These are phyloP conservation scores for Teratosphaeriaceae sp. DNA, from an alignment of 2,329 filamentous ascomycete species.

Conservation along the genomic window DNA sequence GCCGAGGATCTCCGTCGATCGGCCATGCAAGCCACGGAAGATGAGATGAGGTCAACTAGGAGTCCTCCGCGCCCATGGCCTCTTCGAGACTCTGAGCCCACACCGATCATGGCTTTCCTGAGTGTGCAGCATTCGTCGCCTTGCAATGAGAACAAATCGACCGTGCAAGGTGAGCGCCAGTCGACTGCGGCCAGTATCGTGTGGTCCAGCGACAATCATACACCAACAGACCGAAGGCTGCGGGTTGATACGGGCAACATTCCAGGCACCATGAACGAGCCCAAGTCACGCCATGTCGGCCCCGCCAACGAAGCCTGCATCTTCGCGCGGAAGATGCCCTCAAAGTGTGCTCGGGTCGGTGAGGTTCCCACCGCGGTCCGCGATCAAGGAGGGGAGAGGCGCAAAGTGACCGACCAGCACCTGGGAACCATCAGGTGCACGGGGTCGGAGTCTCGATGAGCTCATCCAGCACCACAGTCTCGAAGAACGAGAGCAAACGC, in stretches of 20 bases:
- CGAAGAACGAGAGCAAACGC: not conserved
- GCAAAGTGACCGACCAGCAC: not conserved
- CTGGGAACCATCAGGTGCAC: not conserved
- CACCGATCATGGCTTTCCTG: not conserved
- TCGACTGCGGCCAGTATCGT: not conserved
- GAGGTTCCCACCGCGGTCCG: not conserved
- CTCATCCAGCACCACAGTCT: not conserved
- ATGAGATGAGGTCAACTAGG: not conserved
- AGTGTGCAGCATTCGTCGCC: not conserved
- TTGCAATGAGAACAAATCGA: not conserved
- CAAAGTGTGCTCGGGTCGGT: not conserved
- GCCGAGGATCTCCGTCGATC: not conserved
- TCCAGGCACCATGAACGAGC: too few species aligned
- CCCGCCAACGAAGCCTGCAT: not conserved
- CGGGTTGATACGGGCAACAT: too few species aligned
- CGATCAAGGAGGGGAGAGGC: not conserved
- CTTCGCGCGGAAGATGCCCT: not conserved
- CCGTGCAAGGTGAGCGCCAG: too few species aligned
- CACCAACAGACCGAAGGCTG: not conserved
- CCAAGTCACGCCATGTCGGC: too few species aligned
- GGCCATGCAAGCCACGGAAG: not conserved
- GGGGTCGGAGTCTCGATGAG: not conserved
- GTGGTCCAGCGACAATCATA: not conserved
- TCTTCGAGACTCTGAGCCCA: not conserved
- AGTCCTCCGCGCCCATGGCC: not conserved